A percentile compares a stretch with the other conserved stretches of the same genome.
These are phyloP conservation scores for Saccharomyces cerevisiae DNA, from an alignment of 805 yeast genomes.

Conservation along the genomic window DNA sequence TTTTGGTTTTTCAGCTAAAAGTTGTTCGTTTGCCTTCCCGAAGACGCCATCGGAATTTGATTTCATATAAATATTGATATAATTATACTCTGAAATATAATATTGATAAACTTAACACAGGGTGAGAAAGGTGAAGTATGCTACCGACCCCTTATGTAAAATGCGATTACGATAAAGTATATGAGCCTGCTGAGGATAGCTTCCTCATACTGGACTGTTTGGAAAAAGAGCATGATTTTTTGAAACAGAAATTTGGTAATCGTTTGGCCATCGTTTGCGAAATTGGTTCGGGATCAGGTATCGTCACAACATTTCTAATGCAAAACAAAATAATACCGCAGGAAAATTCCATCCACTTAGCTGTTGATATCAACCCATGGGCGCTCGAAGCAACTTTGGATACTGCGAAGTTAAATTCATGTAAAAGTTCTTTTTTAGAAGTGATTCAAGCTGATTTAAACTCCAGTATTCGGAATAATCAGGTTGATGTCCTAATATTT, in stretches of 20 bases:
- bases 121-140: slow-evolving; percentile 36
- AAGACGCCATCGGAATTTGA: neutral
- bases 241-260: slow-evolving; percentile 27
- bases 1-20: neutral
- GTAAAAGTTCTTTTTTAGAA: slow-evolving; percentile 33
- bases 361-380: slow-evolving; percentile 75
- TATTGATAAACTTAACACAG: neutral
- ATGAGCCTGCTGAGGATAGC: slow-evolving; percentile 93
- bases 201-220: slow-evolving; percentile 74
- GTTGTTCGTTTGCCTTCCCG: neutral
- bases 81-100: no score
- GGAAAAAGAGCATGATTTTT: slow-evolving; percentile 45
- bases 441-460: slow-evolving; percentile 52
- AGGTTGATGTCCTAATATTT: slow-evolving; percentile 69
- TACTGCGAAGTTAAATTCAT: slow-evolving; percentile 36
- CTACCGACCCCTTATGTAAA: slow-evolving; percentile 67
- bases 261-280: slow-evolving; percentile 58
- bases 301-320: slow-evolving; percentile 66
- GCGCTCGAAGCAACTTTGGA: slow-evolving; percentile 50
- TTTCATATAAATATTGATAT: no score
- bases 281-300: slow-evolving; percentile 88
- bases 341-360: slow-evolving; percentile 40
- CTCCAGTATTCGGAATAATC: slow-evolving; percentile 35
- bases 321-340: slow-evolving; percentile 46
- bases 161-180: slow-evolving; percentile 63